A percentile compares a stretch with the other conserved stretches of the same genome.
phyloP scores from a whole-genome alignment of 768 basidiomycete genomes.

The Kwoniella mangroviensis region DNA sequence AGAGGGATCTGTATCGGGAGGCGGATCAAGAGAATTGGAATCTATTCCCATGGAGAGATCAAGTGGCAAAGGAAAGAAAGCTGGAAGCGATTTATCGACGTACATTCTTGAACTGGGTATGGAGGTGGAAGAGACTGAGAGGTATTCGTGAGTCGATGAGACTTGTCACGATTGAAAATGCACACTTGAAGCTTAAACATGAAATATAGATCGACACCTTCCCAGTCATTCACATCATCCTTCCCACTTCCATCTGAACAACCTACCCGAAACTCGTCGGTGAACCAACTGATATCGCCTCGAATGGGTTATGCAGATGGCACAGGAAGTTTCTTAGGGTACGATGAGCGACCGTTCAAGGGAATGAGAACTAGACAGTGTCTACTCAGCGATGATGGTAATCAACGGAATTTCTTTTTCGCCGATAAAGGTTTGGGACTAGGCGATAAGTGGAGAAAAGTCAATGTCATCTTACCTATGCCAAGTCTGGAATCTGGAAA shows the following conservation, averaged over 20 bases:
- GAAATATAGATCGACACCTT: constrained; percentile 35
- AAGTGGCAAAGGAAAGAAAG: not conserved
- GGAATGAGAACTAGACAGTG: constrained; percentile 28
- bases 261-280: constrained; percentile 35
- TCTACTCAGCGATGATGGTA: constrained; percentile 50
- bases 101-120: constrained; percentile 53
- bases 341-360: constrained; percentile 22
- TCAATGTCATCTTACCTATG: constrained; percentile 56
- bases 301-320: constrained; percentile 32
- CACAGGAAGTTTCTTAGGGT: constrained; percentile 16
- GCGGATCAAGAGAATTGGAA: constrained; percentile 4
- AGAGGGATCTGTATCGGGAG: not conserved
- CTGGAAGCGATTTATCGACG: constrained; percentile 27
- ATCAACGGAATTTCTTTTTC: constrained; percentile 53
- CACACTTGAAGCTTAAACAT: constrained; percentile 6
- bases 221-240: constrained; percentile 33
- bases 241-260: constrained; percentile 51
- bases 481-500: constrained; percentile 24
- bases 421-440: constrained; percentile 49
- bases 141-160: constrained; percentile 38
- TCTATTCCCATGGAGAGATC: constrained; percentile 24
- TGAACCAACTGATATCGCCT: constrained; percentile 40
- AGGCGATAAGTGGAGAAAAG: constrained; percentile 50
- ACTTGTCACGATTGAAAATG: not conserved
- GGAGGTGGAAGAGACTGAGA: constrained; percentile 55